Base-by-base conservation (phyloP, 2,329 filamentous ascomycete genomes). In the Fusarium musae region DNA sequence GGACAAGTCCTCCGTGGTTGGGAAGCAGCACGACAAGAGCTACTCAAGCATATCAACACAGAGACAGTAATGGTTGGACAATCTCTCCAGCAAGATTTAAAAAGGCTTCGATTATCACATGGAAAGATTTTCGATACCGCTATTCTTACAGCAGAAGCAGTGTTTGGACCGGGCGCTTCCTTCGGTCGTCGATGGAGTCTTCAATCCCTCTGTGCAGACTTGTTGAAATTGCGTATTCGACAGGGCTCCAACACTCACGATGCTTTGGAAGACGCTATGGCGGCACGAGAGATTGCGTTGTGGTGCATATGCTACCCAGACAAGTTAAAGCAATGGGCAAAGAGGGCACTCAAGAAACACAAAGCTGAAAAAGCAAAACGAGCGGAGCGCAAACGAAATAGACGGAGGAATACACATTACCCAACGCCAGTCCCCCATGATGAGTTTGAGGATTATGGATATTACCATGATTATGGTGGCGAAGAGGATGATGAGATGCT, bases 261-360 rank as follows among this genome's bases (percentile, higher is more conserved):
- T 7, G 59, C 36, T 2, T 11, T 57, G 30, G 63, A 63, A 13
- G 63, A 66, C 6, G n/a, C 59, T 9, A 57, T 66, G 63, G 63
- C 42, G 6, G 36, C 21, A 9, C 47, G 63, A 23, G 63, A 63
- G 36, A 36, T 66, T 49, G 63, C 59, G 1, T 3, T 66, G 2
- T 63, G 59, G 59, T 66, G 59, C 1, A 9, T 66, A 3, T 63
- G 28, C 10, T 32, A 57, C n/a, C 63, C 59, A 11, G 36, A 34
- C 5, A 19, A 28, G 9, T 37, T 64, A 6, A 1, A 50, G 7
- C 2, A 32, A 9, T 66, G 63, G 59, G 63, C 12, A 11, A 10
- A 26, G 6, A 32, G 1, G 10, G 63, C 49, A 8, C 9, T 16
- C 2, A 21, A 43, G 26, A 39, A 21, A 3, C 17, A 52, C 11